These are phyloP conservation scores for Arabidopsis lyrata DNA, from an alignment of 441 rosid genomes.

Conservation along the genomic window DNA sequence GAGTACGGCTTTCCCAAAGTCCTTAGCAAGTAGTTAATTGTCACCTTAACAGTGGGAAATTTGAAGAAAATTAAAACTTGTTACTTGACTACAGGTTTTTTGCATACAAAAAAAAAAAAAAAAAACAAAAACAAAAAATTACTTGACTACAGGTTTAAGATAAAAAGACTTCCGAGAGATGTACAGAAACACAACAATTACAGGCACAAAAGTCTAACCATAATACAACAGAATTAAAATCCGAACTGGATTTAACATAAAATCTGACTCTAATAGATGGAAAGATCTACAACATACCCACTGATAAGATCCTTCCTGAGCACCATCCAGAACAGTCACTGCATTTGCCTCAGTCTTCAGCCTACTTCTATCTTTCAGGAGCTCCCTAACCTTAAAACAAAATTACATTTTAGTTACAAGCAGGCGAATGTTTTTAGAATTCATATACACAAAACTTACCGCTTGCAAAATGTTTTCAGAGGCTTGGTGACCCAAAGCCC, in stretches of 20 bases:
- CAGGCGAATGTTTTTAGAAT: constrained; percentile 19
- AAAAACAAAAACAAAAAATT: too few relatives aligned
- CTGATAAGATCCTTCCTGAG: constrained; percentile 96
- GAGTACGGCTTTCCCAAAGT: constrained; percentile 76
- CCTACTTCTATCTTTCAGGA: constrained; percentile 76
- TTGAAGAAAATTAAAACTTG: constrained; percentile 13
- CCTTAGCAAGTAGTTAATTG: constrained; percentile 85
- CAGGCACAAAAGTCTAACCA: background rate
- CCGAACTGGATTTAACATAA: background rate
- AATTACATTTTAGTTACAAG: constrained; percentile 19
- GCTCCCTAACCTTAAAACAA: constrained; percentile 77
- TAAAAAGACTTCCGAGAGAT: background rate
- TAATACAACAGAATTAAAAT: background rate
- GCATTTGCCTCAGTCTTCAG: constrained; percentile 68
- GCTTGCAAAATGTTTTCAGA: constrained; percentile 86
- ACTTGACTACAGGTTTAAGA: constrained; percentile 1
- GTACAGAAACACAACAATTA: constrained; percentile 11
- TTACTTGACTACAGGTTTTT: constrained; percentile 9
- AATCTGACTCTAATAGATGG: background rate
- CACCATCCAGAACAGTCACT: constrained; percentile 90
- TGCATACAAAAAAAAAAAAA: too few relatives aligned
- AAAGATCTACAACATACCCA: constrained; percentile 75
- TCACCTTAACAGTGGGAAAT: constrained; percentile 63
- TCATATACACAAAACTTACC: constrained; percentile 48
- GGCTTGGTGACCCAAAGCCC: constrained; percentile 76